Evolutionary conservation across 2,329 filamentous ascomycete species (phyloP), one percentile per base, ranked within the genome.

Genomic region (Ploettnerulaceae sp.): DNA sequence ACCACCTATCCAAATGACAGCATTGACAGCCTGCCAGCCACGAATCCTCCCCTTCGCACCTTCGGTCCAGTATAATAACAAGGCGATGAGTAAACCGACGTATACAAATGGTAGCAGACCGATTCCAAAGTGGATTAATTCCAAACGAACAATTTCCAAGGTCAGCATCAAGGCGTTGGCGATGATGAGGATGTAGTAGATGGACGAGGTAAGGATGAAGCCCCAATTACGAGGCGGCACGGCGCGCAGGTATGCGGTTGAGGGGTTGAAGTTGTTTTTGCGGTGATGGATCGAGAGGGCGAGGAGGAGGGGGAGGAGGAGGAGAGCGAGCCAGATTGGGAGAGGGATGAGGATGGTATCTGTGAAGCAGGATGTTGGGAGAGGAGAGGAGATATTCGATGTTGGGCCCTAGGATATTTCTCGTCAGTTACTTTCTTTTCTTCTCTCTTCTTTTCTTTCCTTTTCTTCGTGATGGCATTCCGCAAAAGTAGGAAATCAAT

Each of bases 351-450:
- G 56, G 47, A 67, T 58, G 2, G 54, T 59, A 37, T 66, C 64
- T 39, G 55, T 51, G 55, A 66, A 67, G 57, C 65, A 67, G 54
- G 64, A 58, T 46, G 65, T 66, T 39, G 63, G 64, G 41, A 64
- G 47, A 12, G 60, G 56, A 2, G 57, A 58, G 47, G 63, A 64
- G 48, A 64, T 46, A n/a, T 52, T 46, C 5, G 63, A 66, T 24
- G 48, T 37, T 9, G 64, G 61, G 46, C 63, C 63, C 64, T 66
- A n/a, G 40, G 11, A 11, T 8, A 5, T 11, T 9, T 21, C 9
- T 1, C 11, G 35, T 51, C 36, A 48, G 39, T 32, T n/a, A n/a
- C n/a, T n/a, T n/a, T n/a, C n/a, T n/a, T n/a, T n/a, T n/a, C n/a
- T n/a, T n/a, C 18, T 33, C 22, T 24, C 17, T 25, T 7, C n/a